Percentiles rank a stretch among this genome's conserved stretches.
Conservation (phyloP, 2,329 filamentous ascomycete species). For the Paecilomyces sp. region DNA sequence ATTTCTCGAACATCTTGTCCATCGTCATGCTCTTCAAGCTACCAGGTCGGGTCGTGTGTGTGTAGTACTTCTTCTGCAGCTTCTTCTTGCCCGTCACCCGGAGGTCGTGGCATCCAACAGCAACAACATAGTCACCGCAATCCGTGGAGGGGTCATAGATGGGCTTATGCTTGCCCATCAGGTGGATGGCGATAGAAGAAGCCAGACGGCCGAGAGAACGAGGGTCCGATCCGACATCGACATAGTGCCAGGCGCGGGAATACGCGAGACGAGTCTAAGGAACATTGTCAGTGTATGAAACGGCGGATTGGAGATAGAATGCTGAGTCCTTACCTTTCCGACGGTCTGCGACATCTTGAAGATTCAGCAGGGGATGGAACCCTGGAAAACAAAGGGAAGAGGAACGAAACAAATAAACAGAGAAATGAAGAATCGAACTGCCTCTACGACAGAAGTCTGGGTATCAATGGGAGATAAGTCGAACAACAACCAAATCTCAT, state of each 20-base stretch:
- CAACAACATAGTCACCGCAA: conserved; percentile 98
- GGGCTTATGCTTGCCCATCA: conserved; percentile 99
- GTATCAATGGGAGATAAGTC: background rate
- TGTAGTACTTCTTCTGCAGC: conserved; percentile 91
- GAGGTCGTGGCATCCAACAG: conserved; percentile 78
- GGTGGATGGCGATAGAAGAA: conserved; percentile 72
- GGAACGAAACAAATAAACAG: background rate
- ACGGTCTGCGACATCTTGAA: conserved; percentile 37
- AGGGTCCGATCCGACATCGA: conserved; percentile 62
- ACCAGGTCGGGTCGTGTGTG: conserved; percentile 85
- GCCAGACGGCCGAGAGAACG: conserved; percentile 87
- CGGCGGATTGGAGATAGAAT: background rate
- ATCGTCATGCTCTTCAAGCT: conserved; percentile 83
- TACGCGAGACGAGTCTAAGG: conserved; percentile 93
- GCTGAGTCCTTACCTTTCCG: conserved; percentile 30
- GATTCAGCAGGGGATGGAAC: background rate
- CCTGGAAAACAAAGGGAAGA: background rate
- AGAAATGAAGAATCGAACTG: background rate
- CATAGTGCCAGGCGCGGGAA: conserved; percentile 89
- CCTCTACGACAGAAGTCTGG: conserved; percentile 1
- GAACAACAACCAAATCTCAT: background rate
- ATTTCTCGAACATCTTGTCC: conserved; percentile 90
- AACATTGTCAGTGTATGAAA: background rate
- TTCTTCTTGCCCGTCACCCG: conserved; percentile 88
- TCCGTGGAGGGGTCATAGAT: conserved; percentile 96